phyloP scores from a whole-genome alignment of 148 eudicot genomes.

The Spergularia bocconei region DNA sequence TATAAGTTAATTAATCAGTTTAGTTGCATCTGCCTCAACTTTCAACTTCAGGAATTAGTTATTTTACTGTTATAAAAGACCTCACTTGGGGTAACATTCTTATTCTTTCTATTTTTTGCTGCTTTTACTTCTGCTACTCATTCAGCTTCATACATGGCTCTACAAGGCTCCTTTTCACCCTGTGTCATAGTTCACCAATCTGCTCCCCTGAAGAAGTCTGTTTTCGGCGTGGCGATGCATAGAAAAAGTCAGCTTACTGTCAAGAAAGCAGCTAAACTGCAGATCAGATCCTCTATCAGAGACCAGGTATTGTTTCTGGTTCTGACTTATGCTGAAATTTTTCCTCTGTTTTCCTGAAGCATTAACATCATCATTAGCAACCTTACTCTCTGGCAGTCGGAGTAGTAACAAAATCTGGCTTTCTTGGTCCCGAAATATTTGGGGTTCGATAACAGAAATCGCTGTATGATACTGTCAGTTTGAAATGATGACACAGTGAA shows the following conservation, averaged over 20 bases:
- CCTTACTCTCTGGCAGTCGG: no score
- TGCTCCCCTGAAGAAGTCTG: constrained; percentile 26
- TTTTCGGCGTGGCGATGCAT: constrained; percentile 30
- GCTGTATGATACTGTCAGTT: no score
- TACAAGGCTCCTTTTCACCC: constrained; percentile 35
- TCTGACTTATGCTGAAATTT: background rate
- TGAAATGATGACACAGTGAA: no score
- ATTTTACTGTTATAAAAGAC: constrained; percentile 24
- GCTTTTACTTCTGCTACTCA: constrained; percentile 8
- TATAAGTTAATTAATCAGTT: constrained; percentile 1
- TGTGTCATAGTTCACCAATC: constrained; percentile 28
- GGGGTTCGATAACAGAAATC: no score
- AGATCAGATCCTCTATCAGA: constrained; percentile 45
- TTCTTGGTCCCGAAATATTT: no score
- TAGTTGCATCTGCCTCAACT: constrained; percentile 28
- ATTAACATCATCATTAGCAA: background rate
- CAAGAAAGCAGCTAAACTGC: constrained; percentile 29
- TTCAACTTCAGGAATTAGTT: constrained; percentile 15
- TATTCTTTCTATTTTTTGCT: constrained; percentile 21
- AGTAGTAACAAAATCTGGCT: no score
- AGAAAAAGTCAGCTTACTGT: constrained; percentile 32
- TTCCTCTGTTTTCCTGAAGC: background rate
- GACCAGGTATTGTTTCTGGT: constrained; percentile 44
- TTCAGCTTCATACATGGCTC: constrained; percentile 39
- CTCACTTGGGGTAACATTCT: constrained; percentile 23